phyloP scores from a whole-genome alignment of 208 protist genomes.

The Entamoeba invadens region DNA sequence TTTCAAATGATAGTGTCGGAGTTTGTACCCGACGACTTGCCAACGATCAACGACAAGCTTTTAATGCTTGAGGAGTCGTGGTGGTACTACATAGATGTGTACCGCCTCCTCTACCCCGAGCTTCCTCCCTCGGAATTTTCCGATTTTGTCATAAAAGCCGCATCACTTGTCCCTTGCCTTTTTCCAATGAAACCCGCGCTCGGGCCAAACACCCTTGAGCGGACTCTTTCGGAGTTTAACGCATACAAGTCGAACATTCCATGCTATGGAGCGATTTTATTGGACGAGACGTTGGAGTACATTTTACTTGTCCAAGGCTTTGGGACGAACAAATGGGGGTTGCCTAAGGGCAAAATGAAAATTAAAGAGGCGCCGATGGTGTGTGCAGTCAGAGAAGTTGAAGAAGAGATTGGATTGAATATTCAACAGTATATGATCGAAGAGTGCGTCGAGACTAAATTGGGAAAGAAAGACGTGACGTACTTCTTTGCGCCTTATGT shows the following conservation, averaged over 20 bases:
- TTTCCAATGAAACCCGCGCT: background rate
- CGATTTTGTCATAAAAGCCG: background rate
- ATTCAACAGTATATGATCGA: background rate
- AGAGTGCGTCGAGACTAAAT: background rate
- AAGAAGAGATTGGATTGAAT: background rate
- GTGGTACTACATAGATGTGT: background rate
- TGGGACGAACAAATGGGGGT: background rate
- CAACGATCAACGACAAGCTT: background rate
- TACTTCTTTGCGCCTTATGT: background rate
- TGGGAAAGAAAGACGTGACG: background rate
- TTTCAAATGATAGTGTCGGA: background rate
- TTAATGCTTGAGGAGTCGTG: background rate
- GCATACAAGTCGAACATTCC: background rate
- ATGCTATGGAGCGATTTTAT: background rate
- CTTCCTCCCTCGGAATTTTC: background rate
- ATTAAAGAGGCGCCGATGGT: background rate
- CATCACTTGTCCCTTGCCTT: background rate
- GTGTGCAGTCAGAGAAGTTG: background rate
- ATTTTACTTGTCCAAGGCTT: background rate
- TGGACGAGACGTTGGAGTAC: background rate
- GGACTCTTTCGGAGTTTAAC: background rate
- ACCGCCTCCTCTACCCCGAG: background rate
- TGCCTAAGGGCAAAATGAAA: background rate
- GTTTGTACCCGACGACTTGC: background rate
- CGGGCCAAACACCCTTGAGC: background rate